Conservation (phyloP, 75 land plant genomes). For the Sequoia sempervirens region DNA sequence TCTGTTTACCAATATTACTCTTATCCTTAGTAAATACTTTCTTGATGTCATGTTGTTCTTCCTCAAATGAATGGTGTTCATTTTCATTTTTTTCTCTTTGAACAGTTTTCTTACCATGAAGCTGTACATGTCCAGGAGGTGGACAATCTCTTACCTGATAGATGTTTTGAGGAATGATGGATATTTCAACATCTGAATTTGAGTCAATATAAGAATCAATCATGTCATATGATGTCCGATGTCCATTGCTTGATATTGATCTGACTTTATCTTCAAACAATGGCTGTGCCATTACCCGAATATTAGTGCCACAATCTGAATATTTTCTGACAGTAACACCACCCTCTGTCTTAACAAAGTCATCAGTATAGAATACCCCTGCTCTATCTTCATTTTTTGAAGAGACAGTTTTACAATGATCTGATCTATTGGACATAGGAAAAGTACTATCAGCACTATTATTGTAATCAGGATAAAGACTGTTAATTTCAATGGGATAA, state of each 20-base stretch:
- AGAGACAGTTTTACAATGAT: background rate
- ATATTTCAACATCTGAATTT: background rate
- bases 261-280: background rate
- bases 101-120: background rate
- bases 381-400: background rate
- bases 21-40: background rate
- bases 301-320: background rate
- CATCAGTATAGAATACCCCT: background rate
- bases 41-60: background rate
- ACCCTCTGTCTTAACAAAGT: background rate
- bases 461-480: background rate
- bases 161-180: background rate
- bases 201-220: constrained; percentile 2
- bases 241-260: background rate
- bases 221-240: background rate
- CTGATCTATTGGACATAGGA: background rate
- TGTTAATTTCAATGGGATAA: constrained; percentile 4
- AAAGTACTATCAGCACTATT: background rate
- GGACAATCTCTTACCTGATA: background rate
- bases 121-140: background rate
- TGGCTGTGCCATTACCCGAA: background rate
- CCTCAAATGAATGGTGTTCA: background rate
- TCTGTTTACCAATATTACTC: background rate
- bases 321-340: background rate
- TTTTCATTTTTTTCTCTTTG: background rate